Conservation (phyloP, 1,139 yeast species). For the Suhomyces bokatorum region DNA sequence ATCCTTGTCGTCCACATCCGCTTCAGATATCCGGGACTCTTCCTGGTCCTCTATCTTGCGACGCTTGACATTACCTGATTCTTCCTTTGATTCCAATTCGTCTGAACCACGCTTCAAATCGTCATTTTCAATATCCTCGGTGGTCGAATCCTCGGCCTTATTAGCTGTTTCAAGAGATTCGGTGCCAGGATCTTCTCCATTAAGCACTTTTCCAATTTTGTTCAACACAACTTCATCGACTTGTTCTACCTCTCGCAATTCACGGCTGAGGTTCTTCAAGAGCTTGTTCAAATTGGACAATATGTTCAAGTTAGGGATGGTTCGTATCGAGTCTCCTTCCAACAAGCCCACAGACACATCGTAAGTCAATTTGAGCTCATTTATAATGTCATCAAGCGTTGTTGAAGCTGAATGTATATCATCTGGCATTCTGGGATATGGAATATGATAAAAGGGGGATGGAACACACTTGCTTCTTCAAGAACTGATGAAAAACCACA, state of each 20-base stretch:
- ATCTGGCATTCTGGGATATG: constrained; percentile 3
- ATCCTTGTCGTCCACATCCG: constrained; percentile 7
- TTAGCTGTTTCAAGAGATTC: constrained; percentile 15
- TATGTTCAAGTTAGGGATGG: constrained; percentile 47
- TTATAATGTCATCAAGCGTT: constrained; percentile 53
- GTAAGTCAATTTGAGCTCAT: constrained; percentile 53
- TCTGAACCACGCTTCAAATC: constrained; percentile 4
- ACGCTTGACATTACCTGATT: constrained; percentile 4
- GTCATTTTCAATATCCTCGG: constrained; percentile 14
- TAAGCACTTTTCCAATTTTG: constrained; percentile 20
- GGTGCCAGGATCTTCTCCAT: constrained; percentile 14
- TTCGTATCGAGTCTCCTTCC: constrained; percentile 56
- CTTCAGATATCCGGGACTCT: neutral
- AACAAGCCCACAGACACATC: constrained; percentile 61
- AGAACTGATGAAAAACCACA: no score
- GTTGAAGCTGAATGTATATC: constrained; percentile 32
- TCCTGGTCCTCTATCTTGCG: constrained; percentile 4
- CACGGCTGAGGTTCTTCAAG: constrained; percentile 49
- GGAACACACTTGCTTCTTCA: neutral
- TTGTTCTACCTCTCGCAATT: constrained; percentile 47
- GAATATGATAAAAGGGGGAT: neutral
- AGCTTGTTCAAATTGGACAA: constrained; percentile 49
- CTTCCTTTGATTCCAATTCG: constrained; percentile 9
- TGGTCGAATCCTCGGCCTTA: constrained; percentile 12
- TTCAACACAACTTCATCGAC: constrained; percentile 43